Percentiles rank a stretch among this genome's conserved stretches.
Evolutionary conservation across 2,329 filamentous ascomycete genomes (phyloP).

Genomic region (Lasiodiplodia hormozganensis): DNA sequence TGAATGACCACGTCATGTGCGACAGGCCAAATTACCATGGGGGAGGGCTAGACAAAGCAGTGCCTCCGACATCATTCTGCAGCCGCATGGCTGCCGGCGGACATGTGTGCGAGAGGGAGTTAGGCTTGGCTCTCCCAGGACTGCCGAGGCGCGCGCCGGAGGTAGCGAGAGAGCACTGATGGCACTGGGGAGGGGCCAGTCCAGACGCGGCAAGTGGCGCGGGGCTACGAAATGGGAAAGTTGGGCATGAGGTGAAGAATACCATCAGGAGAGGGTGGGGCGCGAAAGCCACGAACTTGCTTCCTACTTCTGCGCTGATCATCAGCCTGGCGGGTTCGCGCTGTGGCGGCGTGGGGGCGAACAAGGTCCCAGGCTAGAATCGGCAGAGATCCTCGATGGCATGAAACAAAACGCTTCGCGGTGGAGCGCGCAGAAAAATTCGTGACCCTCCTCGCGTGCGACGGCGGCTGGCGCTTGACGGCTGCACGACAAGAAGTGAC

Average conservation of each 20-base stretch:
- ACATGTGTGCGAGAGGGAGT: constrained; percentile 3
- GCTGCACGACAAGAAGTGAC: too few species aligned
- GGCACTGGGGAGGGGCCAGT: neutral
- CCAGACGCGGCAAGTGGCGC: constrained; percentile 5
- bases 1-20: constrained; percentile 6
- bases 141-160: neutral
- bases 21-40: neutral
- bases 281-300: neutral
- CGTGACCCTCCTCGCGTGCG: neutral
- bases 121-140: neutral
- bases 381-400: constrained; percentile 14
- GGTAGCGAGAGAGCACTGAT: neutral
- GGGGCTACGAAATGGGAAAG: constrained; percentile 18
- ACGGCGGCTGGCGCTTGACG: neutral
- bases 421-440: constrained; percentile 5
- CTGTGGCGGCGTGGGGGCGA: constrained; percentile 19
- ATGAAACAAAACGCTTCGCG: neutral
- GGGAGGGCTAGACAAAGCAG: neutral
- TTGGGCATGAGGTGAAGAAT: constrained; percentile 10
- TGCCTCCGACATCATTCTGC: constrained; percentile 4
- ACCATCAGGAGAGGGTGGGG: constrained; percentile 23
- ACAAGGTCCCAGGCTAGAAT: neutral
- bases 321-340: constrained; percentile 1
- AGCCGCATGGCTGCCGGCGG: constrained; percentile 2
- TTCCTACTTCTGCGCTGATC: constrained; percentile 9